phyloP scores from a whole-genome alignment of 1,284 basidiomycete species.

The Pseudozyma sp. region DNA sequence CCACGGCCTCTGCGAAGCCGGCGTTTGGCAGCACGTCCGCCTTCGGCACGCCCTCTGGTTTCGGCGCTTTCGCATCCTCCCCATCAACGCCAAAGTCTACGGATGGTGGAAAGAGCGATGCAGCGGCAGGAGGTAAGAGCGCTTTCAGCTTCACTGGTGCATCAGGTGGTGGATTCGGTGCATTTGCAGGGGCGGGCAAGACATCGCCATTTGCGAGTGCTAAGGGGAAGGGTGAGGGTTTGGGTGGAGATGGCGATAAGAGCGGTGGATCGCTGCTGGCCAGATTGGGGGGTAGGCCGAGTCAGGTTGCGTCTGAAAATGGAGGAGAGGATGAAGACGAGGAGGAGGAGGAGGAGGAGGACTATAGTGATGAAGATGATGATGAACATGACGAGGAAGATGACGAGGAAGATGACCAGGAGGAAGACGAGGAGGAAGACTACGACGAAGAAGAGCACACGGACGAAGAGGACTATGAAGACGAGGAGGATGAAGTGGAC shows the following conservation, averaged over 20 bases:
- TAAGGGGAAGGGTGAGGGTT: slow-evolving; percentile 1
- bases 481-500: slow-evolving; percentile 56
- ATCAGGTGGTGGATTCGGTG: slow-evolving; percentile 17
- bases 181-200: slow-evolving; percentile 19
- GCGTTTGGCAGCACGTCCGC: slow-evolving; percentile 16
- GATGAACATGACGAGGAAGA: slow-evolving; percentile 74
- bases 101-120: background rate
- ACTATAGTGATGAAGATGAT: slow-evolving; percentile 69
- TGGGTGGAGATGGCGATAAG: slow-evolving; percentile 9
- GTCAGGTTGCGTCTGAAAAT: slow-evolving; percentile 73
- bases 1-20: background rate
- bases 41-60: slow-evolving; percentile 3
- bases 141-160: slow-evolving; percentile 8
- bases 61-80: slow-evolving; percentile 3
- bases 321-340: slow-evolving; percentile 71
- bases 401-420: slow-evolving; percentile 66
- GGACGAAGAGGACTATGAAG: slow-evolving; percentile 51
- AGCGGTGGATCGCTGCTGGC: slow-evolving; percentile 18
- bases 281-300: slow-evolving; percentile 13
- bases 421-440: slow-evolving; percentile 66
- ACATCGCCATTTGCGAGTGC: slow-evolving; percentile 19
- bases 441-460: slow-evolving; percentile 35
- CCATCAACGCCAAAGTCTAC: slow-evolving; percentile 3
- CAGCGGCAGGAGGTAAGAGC: background rate
- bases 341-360: slow-evolving; percentile 68